Percentiles rank a stretch among this genome's conserved stretches.
These are phyloP conservation scores for Vaccinium darrowii DNA, from an alignment of 148 eudicot genomes.

Conservation along the genomic window DNA sequence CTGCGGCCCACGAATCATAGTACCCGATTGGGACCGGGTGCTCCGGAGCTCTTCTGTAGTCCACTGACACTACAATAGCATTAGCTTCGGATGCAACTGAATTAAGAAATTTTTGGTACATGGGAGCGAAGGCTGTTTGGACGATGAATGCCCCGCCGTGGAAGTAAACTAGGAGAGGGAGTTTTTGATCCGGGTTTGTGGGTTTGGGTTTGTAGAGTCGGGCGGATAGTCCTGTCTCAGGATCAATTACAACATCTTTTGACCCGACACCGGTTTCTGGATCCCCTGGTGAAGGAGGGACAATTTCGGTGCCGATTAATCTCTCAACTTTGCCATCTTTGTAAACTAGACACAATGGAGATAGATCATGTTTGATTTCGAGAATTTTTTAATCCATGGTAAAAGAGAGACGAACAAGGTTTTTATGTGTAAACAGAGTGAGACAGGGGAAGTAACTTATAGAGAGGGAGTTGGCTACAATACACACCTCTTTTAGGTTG, in stretches of 20 bases:
- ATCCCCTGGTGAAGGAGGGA: slow-evolving; percentile 18
- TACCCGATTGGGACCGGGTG: slow-evolving; percentile 40
- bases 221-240: slow-evolving; percentile 22
- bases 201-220: slow-evolving; percentile 43
- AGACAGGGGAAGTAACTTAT: too few relatives aligned
- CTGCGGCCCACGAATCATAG: slow-evolving; percentile 49
- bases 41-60: slow-evolving; percentile 61
- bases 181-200: slow-evolving; percentile 8
- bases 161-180: slow-evolving; percentile 50
- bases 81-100: slow-evolving; percentile 24
- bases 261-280: slow-evolving; percentile 27
- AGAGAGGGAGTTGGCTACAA: too few relatives aligned
- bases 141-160: slow-evolving; percentile 56
- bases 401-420: too few relatives aligned
- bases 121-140: slow-evolving; percentile 27
- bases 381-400: not conserved
- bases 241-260: slow-evolving; percentile 32
- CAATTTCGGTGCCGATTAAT: slow-evolving; percentile 17
- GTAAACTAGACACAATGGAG: slow-evolving; percentile 16
- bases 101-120: slow-evolving; percentile 25
- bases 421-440: too few relatives aligned
- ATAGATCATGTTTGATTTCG: not conserved
- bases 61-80: slow-evolving; percentile 33
- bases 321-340: slow-evolving; percentile 36
- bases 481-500: too few relatives aligned